Conservation (phyloP, 2,329 filamentous ascomycete genomes). For the Fusarium dlaminii region DNA sequence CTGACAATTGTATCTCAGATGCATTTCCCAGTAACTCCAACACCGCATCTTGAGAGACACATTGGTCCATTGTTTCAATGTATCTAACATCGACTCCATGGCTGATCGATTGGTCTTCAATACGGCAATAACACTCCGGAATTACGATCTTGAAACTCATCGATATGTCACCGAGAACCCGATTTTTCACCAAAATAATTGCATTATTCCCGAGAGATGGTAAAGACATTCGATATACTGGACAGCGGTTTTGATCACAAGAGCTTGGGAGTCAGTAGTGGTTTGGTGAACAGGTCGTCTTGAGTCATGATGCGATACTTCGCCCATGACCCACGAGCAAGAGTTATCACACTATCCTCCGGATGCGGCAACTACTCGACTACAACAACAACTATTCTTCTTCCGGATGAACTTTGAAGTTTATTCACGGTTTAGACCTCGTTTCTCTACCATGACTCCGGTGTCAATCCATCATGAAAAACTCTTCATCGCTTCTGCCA, state of each 20-base stretch:
- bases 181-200: background rate
- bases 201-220: background rate
- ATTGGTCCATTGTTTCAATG: background rate
- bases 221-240: background rate
- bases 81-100: background rate
- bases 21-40: background rate
- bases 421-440: background rate
- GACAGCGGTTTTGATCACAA: background rate
- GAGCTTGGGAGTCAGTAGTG: slow-evolving; percentile 12
- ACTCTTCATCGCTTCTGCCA: background rate
- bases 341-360: slow-evolving; percentile 1
- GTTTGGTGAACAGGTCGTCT: background rate
- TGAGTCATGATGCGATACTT: background rate
- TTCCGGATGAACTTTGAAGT: background rate
- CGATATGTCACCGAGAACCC: background rate
- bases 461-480: background rate
- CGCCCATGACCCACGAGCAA: slow-evolving; percentile 13
- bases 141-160: slow-evolving; percentile 1
- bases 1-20: no score
- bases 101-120: background rate
- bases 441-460: background rate
- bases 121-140: background rate
- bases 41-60: background rate
- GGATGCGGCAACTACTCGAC: background rate
- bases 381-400: background rate